Evolutionary conservation across 768 basidiomycete species (phyloP).

Genomic region (Mycena venus): DNA sequence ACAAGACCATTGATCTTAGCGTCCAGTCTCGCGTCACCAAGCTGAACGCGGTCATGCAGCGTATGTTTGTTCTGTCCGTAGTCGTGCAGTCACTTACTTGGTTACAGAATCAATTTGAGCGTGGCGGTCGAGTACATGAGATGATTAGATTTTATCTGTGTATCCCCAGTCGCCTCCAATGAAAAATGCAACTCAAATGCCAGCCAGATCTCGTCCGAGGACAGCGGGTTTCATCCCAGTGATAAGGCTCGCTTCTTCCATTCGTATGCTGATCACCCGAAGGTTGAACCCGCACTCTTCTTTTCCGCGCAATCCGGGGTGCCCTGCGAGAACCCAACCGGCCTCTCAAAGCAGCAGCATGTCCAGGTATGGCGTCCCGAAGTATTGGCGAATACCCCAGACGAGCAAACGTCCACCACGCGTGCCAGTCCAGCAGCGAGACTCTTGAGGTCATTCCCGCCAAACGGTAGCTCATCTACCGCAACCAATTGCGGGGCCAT

Average conservation of each 20-base stretch:
- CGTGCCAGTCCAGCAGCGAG: slow-evolving; percentile 9
- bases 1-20: slow-evolving; percentile 97
- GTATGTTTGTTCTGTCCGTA: slow-evolving; percentile 59
- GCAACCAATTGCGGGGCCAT: slow-evolving; percentile 22
- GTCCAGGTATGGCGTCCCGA: slow-evolving; percentile 18
- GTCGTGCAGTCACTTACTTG: slow-evolving; percentile 4
- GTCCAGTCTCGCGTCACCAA: slow-evolving; percentile 95
- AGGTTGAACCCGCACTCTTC: slow-evolving; percentile 29
- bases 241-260: slow-evolving; percentile 33
- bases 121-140: slow-evolving; percentile 31
- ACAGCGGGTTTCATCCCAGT: slow-evolving; percentile 31
- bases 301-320: slow-evolving; percentile 34
- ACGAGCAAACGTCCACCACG: slow-evolving; percentile 7
- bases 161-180: slow-evolving; percentile 17
- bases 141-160: slow-evolving; percentile 31
- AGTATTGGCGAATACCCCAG: background rate
- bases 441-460: slow-evolving; percentile 30
- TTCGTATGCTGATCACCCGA: slow-evolving; percentile 34
- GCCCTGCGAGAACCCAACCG: background rate
- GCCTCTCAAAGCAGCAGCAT: slow-evolving; percentile 1
- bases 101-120: slow-evolving; percentile 55
- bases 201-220: slow-evolving; percentile 29
- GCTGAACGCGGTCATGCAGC: slow-evolving; percentile 89
- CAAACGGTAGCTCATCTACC: slow-evolving; percentile 27
- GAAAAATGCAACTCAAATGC: slow-evolving; percentile 9